Percentiles rank a stretch among this genome's conserved stretches.
phyloP scores from a whole-genome alignment of 176 grass and related monocot species.

The Secale cereale region DNA sequence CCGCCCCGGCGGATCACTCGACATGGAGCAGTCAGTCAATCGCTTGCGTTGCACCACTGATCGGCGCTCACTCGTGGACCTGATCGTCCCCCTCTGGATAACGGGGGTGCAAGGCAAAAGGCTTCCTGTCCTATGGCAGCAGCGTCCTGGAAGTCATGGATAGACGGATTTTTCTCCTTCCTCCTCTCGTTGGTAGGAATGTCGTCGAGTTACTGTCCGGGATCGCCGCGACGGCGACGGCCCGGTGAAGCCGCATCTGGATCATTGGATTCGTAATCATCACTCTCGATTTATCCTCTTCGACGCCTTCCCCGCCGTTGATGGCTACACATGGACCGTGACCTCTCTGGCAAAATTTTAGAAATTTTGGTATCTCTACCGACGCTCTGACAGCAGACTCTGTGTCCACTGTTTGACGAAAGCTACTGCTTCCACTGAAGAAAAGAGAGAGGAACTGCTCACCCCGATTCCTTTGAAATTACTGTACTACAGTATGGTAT shows the following conservation, averaged over 20 bases:
- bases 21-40: not conserved
- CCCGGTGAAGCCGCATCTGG: not conserved
- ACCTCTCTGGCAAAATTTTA: not conserved
- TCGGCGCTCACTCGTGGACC: not conserved
- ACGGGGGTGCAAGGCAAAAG: not conserved
- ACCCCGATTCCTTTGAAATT: not conserved
- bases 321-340: not conserved
- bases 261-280: not conserved
- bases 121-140: too few relatives aligned
- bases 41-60: too few relatives aligned
- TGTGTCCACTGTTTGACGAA: not conserved
- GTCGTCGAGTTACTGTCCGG: not conserved
- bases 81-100: not conserved
- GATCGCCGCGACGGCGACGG: not conserved
- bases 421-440: not conserved
- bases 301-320: not conserved
- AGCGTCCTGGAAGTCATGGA: not conserved
- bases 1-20: not conserved
- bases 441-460: not conserved
- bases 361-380: not conserved
- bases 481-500: rapidly evolving
- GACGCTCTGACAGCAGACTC: not conserved
- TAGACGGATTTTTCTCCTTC: not conserved
- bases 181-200: not conserved
- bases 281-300: not conserved